phyloP scores from a whole-genome alignment of 2,329 filamentous ascomycete genomes.

The Stachybotrys chlorohalonatus region DNA sequence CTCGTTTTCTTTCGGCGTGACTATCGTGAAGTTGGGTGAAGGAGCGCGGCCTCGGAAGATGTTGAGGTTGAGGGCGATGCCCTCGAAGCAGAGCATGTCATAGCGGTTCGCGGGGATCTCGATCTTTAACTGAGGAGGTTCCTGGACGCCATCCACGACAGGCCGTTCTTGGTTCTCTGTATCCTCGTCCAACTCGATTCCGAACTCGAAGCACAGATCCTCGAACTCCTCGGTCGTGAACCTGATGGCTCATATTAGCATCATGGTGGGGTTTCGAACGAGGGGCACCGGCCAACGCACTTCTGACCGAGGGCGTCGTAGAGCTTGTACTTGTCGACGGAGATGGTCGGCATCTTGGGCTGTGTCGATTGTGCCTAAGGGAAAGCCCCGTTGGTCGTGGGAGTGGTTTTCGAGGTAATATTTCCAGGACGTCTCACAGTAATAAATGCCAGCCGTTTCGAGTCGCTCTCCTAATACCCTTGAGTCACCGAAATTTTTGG shows the following conservation, averaged over 20 bases:
- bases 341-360: constrained; percentile 80
- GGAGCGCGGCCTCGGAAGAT: constrained; percentile 75
- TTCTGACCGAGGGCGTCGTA: constrained; percentile 86
- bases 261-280: not conserved
- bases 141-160: constrained; percentile 67
- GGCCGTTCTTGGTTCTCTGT: constrained; percentile 69
- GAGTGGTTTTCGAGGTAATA: too few relatives aligned
- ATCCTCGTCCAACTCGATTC: constrained; percentile 96
- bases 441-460: too few relatives aligned
- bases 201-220: constrained; percentile 96
- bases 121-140: constrained; percentile 91
- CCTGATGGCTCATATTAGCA: constrained; percentile 31
- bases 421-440: too few relatives aligned
- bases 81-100: constrained; percentile 95
- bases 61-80: constrained; percentile 90
- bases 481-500: constrained; percentile 32
- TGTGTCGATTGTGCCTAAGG: not conserved
- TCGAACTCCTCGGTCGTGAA: constrained; percentile 94
- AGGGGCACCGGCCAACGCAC: constrained; percentile 34
- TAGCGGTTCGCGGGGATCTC: constrained; percentile 94
- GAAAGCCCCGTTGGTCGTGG: not conserved
- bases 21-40: constrained; percentile 71
- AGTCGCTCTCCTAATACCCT: not conserved
- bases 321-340: constrained; percentile 91
- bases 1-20: constrained; percentile 62